Evolutionary conservation across 176 grass and related monocot genomes (phyloP).

Genomic region (Carex cristatella): DNA sequence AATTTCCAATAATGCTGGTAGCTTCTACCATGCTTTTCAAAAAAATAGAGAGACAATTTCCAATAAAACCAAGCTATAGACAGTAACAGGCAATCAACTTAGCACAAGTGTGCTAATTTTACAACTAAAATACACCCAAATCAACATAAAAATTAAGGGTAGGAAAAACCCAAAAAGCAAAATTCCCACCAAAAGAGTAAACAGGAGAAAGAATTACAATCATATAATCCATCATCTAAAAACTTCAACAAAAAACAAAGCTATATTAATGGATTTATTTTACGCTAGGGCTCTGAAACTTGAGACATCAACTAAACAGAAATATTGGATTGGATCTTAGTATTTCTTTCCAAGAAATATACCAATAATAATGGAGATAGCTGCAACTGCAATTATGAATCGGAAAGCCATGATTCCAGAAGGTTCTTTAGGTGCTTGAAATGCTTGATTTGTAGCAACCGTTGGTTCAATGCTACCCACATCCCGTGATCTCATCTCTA

Average conservation of each 20-base stretch:
- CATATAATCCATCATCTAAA: not conserved
- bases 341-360: conserved; percentile 86
- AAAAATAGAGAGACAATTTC: not conserved
- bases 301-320: conserved; percentile 6
- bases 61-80: not conserved
- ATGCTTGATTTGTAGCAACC: conserved; percentile 16
- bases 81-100: not conserved
- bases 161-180: conserved; percentile 81
- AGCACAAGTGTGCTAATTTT: not conserved
- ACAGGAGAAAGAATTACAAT: not conserved
- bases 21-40: too few relatives aligned
- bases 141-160: conserved; percentile 36
- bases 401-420: conserved; percentile 93
- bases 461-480: conserved; percentile 33
- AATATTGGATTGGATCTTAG: conserved; percentile 28
- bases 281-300: not conserved
- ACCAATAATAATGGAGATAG: conserved; percentile 64
- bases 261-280: not conserved
- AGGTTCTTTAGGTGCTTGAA: conserved; percentile 40
- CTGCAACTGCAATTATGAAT: conserved; percentile 78
- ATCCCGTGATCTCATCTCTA: conserved; percentile 45
- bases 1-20: not conserved
- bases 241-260: not conserved
- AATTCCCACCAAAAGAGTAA: conserved; percentile 36
- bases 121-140: conserved; percentile 28